Percentiles rank a stretch among this genome's conserved stretches.
Conservation (phyloP, 176 grass and related monocot genomes). For the Avena sativa region DNA sequence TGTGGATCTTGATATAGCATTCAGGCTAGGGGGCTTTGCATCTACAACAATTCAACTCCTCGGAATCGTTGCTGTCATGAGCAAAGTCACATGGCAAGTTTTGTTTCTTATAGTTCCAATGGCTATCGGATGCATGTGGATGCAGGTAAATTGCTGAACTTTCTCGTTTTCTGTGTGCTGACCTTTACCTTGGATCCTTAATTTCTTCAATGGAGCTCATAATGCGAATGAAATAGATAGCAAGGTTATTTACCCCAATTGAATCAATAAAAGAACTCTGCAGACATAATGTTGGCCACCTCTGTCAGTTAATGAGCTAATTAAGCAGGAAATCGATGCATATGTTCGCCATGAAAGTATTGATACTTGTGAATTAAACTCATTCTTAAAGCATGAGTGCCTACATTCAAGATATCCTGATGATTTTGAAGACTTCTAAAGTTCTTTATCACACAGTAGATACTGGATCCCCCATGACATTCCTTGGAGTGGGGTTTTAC, state of each 20-base stretch:
- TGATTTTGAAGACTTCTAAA: conserved; percentile 5
- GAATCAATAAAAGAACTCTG: conserved; percentile 22
- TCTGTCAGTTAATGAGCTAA: neutral
- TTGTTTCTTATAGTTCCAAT: conserved; percentile 89
- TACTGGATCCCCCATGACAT: neutral
- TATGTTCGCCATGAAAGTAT: neutral
- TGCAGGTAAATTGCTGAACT: conserved; percentile 82
- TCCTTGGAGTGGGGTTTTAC: conserved; percentile 27
- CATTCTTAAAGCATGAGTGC: neutral
- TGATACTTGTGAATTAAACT: conserved; percentile 21
- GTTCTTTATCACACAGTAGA: neutral
- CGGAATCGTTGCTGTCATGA: conserved; percentile 93
- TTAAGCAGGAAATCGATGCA: neutral
- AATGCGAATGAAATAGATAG: neutral
- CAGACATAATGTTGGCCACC: neutral
- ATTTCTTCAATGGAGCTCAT: neutral
- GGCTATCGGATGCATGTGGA: conserved; percentile 86
- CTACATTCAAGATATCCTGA: neutral
- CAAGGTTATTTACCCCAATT: neutral
- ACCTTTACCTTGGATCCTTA: neutral
- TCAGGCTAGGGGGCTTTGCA: conserved; percentile 95
- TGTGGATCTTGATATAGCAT: conserved; percentile 97
- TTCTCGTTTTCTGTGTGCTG: conserved; percentile 7
- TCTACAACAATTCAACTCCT: conserved; percentile 97
- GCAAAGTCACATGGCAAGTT: conserved; percentile 97